Base-by-base conservation (phyloP, 2,329 filamentous ascomycete species). In the Pseudocercospora ulei region DNA sequence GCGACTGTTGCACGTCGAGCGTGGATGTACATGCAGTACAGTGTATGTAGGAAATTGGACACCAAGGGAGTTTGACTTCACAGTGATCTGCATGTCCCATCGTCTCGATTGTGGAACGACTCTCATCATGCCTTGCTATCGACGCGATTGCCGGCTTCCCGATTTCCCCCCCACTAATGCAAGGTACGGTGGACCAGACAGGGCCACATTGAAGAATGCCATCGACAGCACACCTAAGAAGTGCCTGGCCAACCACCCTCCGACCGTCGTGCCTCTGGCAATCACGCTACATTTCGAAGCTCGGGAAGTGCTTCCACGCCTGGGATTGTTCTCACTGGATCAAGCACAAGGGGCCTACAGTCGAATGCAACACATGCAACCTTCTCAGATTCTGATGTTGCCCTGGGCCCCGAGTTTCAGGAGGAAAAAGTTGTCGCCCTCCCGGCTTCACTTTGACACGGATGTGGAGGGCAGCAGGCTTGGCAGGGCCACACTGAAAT, bases 241-340 rank as follows among this genome's bases (percentile, higher is more conserved):
- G 59, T 95, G 93, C 62, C 73, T 93, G 45, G 87, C 90, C 30
- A 90, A 98, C 63, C 79, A 80, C 48, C 90, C 90, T 29, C 90
- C 90, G 1, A 82, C 79, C 33, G 76, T 95, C 40, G 88, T 95
- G 43, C 77, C 80, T 31, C 75, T 98, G 34, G 80, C 85, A 61
- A 90, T 96, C 61, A 85, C 85, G 65, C 82, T 85, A 59, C 88
- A 96, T 65, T 98, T 96, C 55, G 81, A 88, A 39, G 76, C 78
- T n/a, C n/a, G n/a, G n/a, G n/a, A n/a, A n/a, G n/a, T n/a, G n/a
- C n/a, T n/a, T n/a, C n/a, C n/a, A n/a, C n/a, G n/a, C n/a, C n/a
- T n/a, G n/a, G n/a, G n/a, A n/a, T n/a, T n/a, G n/a, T n/a, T n/a
- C n/a, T n/a, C n/a, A n/a, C n/a, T n/a, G n/a, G n/a, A n/a, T n/a